Percentiles rank a stretch among this genome's conserved stretches.
phyloP scores from a whole-genome alignment of 495 filamentous ascomycete genomes.

The Cercophora scortea region DNA sequence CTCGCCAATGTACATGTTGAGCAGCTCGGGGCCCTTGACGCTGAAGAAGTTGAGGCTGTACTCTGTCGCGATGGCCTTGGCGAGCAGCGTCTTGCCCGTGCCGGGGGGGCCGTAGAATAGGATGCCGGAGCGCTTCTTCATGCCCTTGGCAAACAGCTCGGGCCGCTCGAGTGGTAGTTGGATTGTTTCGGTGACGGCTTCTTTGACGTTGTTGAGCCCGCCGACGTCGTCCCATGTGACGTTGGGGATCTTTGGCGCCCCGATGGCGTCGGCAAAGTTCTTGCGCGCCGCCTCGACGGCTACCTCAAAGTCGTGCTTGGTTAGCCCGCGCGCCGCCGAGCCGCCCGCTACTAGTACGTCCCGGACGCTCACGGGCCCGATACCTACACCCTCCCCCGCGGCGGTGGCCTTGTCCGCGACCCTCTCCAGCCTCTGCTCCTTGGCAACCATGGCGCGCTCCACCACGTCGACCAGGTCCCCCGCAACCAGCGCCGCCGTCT shows the following conservation, averaged over 20 bases:
- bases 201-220: conserved; percentile 87
- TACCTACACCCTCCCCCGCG: not conserved
- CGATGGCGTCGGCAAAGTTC: conserved; percentile 96
- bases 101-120: conserved; percentile 96
- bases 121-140: conserved; percentile 98
- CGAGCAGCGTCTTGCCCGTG: conserved; percentile 92
- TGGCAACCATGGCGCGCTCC: conserved; percentile 74
- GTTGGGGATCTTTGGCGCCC: conserved; percentile 96
- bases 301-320: conserved; percentile 78
- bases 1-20: conserved; percentile 99
- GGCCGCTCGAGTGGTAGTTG: conserved; percentile 87
- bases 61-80: conserved; percentile 96
- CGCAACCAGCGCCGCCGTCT: conserved; percentile 92
- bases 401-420: conserved; percentile 43
- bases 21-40: conserved; percentile 92
- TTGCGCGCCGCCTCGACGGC: conserved; percentile 91
- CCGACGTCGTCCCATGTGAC: conserved; percentile 96
- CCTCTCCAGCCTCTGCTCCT: conserved; percentile 61
- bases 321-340: conserved; percentile 64
- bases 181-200: conserved; percentile 93
- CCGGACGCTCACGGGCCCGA: conserved; percentile 49
- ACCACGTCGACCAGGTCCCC: conserved; percentile 93
- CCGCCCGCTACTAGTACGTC: conserved; percentile 92
- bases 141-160: conserved; percentile 92
- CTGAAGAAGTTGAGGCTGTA: conserved; percentile 99